Percentiles rank a stretch among this genome's conserved stretches.
These are phyloP conservation scores for Artemisia argyi DNA, from an alignment of 129 eudicot genomes.

Conservation along the genomic window DNA sequence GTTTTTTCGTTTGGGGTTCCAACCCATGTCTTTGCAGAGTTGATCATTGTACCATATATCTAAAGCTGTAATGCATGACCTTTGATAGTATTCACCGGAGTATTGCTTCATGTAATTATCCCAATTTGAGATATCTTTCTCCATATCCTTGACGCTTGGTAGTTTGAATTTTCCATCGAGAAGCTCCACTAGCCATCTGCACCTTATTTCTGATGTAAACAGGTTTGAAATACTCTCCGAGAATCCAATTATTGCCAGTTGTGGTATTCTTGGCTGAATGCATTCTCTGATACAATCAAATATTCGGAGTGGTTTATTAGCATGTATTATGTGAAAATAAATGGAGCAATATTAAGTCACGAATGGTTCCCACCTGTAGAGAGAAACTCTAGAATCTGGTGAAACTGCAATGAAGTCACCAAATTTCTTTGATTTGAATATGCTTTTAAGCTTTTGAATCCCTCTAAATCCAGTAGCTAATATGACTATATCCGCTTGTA, in stretches of 20 bases:
- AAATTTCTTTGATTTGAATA: no score
- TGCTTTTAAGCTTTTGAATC: no score
- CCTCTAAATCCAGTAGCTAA: no score
- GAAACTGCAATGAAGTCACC: no score
- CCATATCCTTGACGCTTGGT: conserved; percentile 63
- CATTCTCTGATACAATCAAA: conserved; percentile 38
- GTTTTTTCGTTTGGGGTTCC: no score
- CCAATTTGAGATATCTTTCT: conserved; percentile 27
- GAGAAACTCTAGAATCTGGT: no score
- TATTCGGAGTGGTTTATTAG: no score
- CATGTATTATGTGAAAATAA: no score
- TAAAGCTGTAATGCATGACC: conserved; percentile 39
- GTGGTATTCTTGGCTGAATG: conserved; percentile 66
- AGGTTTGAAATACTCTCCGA: conserved; percentile 37
- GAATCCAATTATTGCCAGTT: conserved; percentile 58
- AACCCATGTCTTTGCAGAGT: conserved; percentile 50
- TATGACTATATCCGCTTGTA: no score
- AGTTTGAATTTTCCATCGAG: conserved; percentile 46
- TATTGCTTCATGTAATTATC: conserved; percentile 36
- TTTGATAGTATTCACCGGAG: conserved; percentile 39
- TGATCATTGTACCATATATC: conserved; percentile 68
- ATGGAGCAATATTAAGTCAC: no score
- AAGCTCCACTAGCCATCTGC: conserved; percentile 48
- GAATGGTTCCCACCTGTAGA: no score
- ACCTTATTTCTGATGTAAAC: no score